Evolutionary conservation across 768 basidiomycete genomes (phyloP), one percentile per base, ranked within the genome.

Genomic region (Russula emetica): DNA sequence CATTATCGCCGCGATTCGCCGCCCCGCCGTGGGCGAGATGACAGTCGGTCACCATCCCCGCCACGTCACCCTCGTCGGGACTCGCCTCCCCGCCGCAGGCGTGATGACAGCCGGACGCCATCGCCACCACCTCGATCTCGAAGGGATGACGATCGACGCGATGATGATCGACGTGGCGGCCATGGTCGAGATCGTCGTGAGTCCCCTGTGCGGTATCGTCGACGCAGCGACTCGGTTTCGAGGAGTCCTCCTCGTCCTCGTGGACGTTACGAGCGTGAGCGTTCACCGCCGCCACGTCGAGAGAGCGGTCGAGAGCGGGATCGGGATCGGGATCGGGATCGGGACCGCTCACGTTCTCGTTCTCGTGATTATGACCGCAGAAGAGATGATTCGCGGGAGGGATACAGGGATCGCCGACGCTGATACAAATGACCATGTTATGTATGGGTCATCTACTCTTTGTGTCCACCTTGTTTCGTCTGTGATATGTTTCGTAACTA

Each of bases 11-110:
- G 34, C 10, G 34, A 34, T 34, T 34, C 34, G 34, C 10, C 72
- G 28, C 67, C 61, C 44, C 71, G 55, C 32, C 64, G 55, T 52
- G 34, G 52, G 66, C 67, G 61, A 63, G 67, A 24, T 62, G 70
- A 30, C 64, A 63, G 66, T 44, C 69, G 68, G 3, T 38, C 63
- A 45, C 66, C 56, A 60, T 71, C 69, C 22, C 65, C 44, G 55
- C 70, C 55, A 24, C 71, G 69, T 14, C 61, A 62, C 26, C 70
- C 64, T 14, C 70, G 60, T 51, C 64, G 68, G 28, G 69, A 67
- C n/a, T 69, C 64, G n/a, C 30, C 44, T 9, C 34, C 34, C 34
- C 56, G 40, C 18, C 57, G 58, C n/a, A 34, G 34, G 22, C 65
- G 62, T 24, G 58, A 64, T 32, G 60, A 61, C 24, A 60, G 60